Evolutionary conservation across 2,329 filamentous ascomycete species (phyloP), one percentile per base, ranked within the genome.

Genomic region (Neofusicoccum sp.): DNA sequence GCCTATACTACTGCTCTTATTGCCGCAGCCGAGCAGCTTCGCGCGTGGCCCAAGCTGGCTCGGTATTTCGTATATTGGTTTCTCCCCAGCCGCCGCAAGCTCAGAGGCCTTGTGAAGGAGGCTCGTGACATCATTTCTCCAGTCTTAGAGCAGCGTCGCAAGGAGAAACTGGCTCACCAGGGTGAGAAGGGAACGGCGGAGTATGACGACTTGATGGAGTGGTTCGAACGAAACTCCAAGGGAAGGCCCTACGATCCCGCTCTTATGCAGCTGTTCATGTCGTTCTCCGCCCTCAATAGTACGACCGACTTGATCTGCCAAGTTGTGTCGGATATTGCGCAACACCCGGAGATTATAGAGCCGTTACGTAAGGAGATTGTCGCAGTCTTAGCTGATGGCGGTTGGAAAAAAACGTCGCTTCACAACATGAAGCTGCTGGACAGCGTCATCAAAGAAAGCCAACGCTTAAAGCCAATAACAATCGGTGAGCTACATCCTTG

Each of bases 1-100:
- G 61, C 67, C 30, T 77, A 77, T 65, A 72, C 73, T 1, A 65
- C 71, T 34, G 71, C 75, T 33, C 62, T 74, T 0, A 73, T 75
- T 24, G 62, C 69, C 1, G 73, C 69, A 4, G 62, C 72, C 28
- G 43, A 70, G 20, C 54, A 71, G 4, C 67, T 78, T 5, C 73
- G 73, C 33, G 66, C 70, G 31, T 65, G 73, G 38, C 76, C 78
- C 12, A 61, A 62, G 0, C 67, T 71, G 31, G 59, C 75, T 5
- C 72, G 73, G 28, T 71, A 72, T 2, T 31, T 75, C 3, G 65
- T 73, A 0, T 72, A 76, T n/a, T 65, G 60, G 12, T 69, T 76
- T 41, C 64, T 77, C 2, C 73, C 76, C 3, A 63, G 68, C 1
- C 71, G 73, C 14, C 67, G 66, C 6, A 65, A 67, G 20, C 67